These are phyloP conservation scores for Daldinia childiae DNA, from an alignment of 495 filamentous ascomycete genomes.

Conservation along the genomic window DNA sequence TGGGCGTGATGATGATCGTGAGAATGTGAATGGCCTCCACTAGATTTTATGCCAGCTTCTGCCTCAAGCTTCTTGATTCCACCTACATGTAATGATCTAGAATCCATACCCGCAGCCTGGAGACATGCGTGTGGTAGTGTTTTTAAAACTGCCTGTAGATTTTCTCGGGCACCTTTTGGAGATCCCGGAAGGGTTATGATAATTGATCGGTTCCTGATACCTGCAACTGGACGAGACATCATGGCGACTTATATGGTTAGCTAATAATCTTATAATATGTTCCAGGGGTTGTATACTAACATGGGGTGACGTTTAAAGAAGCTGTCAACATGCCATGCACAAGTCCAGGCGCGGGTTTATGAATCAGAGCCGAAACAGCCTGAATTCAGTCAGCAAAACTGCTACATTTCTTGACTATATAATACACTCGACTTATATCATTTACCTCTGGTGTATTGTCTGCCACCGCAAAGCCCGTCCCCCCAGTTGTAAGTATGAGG, in stretches of 20 bases:
- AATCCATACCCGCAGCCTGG: conserved; percentile 86
- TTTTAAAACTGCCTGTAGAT: conserved; percentile 89
- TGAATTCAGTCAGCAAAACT: conserved; percentile 44
- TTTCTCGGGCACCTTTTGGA: conserved; percentile 96
- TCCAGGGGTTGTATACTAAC: conserved; percentile 58
- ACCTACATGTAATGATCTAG: conserved; percentile 79
- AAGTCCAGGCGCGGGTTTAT: conserved; percentile 88
- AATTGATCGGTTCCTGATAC: conserved; percentile 81
- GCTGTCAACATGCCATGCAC: conserved; percentile 94
- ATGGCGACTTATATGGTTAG: conserved; percentile 75
- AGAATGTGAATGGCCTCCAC: conserved; percentile 32
- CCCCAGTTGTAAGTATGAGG: conserved; percentile 87
- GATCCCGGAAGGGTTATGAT: conserved; percentile 94
- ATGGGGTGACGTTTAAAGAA: conserved; percentile 87
- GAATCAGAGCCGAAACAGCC: conserved; percentile 82
- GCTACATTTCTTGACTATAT: not conserved
- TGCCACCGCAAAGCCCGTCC: conserved; percentile 90
- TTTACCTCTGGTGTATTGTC: conserved; percentile 90
- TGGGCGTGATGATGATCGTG: conserved; percentile 49
- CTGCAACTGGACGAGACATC: conserved; percentile 95
- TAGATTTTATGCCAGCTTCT: conserved; percentile 73
- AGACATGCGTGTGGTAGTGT: conserved; percentile 92
- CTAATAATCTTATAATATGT: not conserved
- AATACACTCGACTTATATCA: not conserved
- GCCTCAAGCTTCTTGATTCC: conserved; percentile 85